A percentile compares a stretch with the other conserved stretches of the same genome.
These are phyloP conservation scores for Fomitopsis pulvina DNA, from an alignment of 768 basidiomycete genomes.

Conservation along the genomic window DNA sequence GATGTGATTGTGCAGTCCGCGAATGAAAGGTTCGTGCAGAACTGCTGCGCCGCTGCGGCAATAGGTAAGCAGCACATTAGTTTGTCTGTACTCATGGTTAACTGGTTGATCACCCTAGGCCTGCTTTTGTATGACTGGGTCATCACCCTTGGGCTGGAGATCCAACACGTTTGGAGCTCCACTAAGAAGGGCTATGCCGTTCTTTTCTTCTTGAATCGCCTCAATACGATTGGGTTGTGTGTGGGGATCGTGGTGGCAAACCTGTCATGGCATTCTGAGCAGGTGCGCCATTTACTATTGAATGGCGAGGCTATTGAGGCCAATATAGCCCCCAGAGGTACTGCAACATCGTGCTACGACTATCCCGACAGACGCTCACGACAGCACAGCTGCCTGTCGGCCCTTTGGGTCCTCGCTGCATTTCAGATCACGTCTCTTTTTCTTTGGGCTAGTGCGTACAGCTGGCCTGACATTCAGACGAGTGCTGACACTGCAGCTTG, in stretches of 20 bases:
- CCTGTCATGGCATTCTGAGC: too few relatives aligned
- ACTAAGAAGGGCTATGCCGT: neutral
- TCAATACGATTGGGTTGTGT: neutral
- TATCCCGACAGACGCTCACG: neutral
- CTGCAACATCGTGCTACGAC: neutral
- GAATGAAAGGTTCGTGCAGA: neutral
- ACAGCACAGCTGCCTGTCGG: neutral
- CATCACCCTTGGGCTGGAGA: slow-evolving; percentile 10
- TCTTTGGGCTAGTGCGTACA: slow-evolving; percentile 1
- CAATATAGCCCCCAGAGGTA: neutral
- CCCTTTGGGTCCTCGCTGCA: neutral
- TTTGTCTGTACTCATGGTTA: neutral
- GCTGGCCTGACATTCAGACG: neutral
- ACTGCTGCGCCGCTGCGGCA: neutral
- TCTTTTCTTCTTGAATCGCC: slow-evolving; percentile 5
- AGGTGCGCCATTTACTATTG: too few relatives aligned
- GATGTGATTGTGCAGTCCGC: neutral
- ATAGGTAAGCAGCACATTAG: neutral
- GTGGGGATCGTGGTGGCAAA: too few relatives aligned
- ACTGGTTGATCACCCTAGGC: too few relatives aligned
- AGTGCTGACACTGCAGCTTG: neutral
- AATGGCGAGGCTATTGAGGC: too few relatives aligned
- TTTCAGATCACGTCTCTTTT: neutral
- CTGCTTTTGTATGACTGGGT: slow-evolving; percentile 10
- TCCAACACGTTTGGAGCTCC: slow-evolving; percentile 2